Conservation (phyloP, 345 rosid species). For the Microcos paniculata region DNA sequence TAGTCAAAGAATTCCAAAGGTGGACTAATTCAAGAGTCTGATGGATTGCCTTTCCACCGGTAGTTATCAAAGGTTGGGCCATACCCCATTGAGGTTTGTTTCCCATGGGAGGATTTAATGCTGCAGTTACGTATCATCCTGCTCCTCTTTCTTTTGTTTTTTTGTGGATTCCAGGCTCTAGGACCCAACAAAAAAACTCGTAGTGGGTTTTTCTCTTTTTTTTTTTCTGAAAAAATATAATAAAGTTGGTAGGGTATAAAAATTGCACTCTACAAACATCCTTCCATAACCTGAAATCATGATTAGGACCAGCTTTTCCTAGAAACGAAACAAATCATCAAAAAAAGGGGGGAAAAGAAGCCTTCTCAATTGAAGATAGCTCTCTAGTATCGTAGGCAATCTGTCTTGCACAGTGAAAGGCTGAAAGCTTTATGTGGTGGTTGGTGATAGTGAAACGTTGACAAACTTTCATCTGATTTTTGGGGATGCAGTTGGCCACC, state of each 20-base stretch:
- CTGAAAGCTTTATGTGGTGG: conserved; percentile 19
- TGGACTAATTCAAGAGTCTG: not conserved
- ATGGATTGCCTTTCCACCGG: not conserved
- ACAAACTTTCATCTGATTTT: conserved; percentile 18
- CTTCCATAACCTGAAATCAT: conserved; percentile 29
- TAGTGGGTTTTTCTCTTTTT: not conserved
- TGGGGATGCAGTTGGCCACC: conserved; percentile 19
- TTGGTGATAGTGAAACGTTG: conserved; percentile 28
- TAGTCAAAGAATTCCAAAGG: conserved; percentile 12
- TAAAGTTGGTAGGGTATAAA: conserved; percentile 22
- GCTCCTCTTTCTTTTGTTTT: conserved; percentile 6
- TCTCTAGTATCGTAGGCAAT: not conserved
- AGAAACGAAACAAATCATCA: conserved; percentile 1
- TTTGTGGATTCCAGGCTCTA: conserved; percentile 20
- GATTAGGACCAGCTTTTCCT: conserved; percentile 21
- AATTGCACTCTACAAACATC: conserved; percentile 12
- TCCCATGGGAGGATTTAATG: conserved; percentile 23
- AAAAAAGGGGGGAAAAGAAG: too few species aligned
- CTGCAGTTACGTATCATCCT: conserved; percentile 14
- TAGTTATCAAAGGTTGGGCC: conserved; percentile 41
- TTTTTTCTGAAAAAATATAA: too few species aligned
- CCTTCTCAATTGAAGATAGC: not conserved
- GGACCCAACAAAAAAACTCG: not conserved
- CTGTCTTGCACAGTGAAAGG: conserved; percentile 16
- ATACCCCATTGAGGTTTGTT: conserved; percentile 34